These are phyloP conservation scores for Botrytis fabae DNA, from an alignment of 2,329 filamentous ascomycete species.

Conservation along the genomic window DNA sequence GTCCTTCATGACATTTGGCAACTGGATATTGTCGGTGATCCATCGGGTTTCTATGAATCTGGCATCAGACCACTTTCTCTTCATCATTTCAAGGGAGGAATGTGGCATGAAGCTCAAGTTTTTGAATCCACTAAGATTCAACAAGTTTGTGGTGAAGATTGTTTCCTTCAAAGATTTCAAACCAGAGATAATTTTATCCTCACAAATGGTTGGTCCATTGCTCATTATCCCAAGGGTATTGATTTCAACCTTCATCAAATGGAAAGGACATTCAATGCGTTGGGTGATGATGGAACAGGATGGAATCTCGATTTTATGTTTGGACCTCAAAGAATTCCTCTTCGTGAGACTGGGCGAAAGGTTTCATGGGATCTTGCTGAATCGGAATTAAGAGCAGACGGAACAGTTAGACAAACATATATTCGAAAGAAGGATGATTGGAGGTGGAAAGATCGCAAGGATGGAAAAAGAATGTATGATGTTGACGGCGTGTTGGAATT, in stretches of 20 bases:
- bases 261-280: conserved; percentile 36
- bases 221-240: conserved; percentile 38
- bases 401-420: conserved; percentile 55
- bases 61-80: conserved; percentile 36
- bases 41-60: conserved; percentile 39
- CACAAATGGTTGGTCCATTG: conserved; percentile 38
- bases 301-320: conserved; percentile 50
- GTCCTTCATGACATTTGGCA: conserved; percentile 38
- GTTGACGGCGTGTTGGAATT: conserved; percentile 58
- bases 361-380: conserved; percentile 57
- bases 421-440: conserved; percentile 53
- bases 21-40: conserved; percentile 38
- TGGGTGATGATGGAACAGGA: conserved; percentile 36
- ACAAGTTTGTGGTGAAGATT: conserved; percentile 40
- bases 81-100: conserved; percentile 47
- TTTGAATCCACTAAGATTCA: conserved; percentile 36
- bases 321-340: conserved; percentile 50
- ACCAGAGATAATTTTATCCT: conserved; percentile 39
- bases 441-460: conserved; percentile 48
- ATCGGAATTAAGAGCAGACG: conserved; percentile 49
- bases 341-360: conserved; percentile 52
- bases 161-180: conserved; percentile 39
- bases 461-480: conserved; percentile 51
- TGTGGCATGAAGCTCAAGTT: conserved; percentile 49
- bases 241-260: conserved; percentile 39